Evolutionary conservation across 208 protist genomes (phyloP).

Genomic region (Wallacemonas sp.): DNA sequence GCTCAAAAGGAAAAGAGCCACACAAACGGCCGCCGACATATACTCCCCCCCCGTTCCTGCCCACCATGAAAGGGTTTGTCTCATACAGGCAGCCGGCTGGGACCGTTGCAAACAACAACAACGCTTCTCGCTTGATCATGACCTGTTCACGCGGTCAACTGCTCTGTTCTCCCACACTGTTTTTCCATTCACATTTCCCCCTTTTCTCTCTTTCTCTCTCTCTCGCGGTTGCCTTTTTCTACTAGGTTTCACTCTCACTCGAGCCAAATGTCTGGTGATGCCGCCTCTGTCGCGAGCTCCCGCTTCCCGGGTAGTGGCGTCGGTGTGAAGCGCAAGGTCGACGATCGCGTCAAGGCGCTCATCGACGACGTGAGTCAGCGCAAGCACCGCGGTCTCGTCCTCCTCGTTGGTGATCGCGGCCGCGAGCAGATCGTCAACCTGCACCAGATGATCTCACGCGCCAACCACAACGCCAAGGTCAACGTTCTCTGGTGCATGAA

Average conservation of each 20-base stretch:
- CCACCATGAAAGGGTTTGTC: too few species aligned
- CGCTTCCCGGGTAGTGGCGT: conserved; percentile 25
- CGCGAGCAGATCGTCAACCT: conserved; percentile 98
- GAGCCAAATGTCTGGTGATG: conserved; percentile 8
- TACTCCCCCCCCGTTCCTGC: too few species aligned
- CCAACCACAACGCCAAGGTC: conserved; percentile 95
- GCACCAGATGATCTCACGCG: conserved; percentile 98
- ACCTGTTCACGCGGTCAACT: too few species aligned
- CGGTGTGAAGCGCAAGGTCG: conserved; percentile 89
- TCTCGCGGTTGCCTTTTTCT: neutral
- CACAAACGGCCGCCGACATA: too few species aligned
- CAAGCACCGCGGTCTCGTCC: conserved; percentile 96
- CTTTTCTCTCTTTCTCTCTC: neutral
- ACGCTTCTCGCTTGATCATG: too few species aligned
- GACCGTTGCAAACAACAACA: too few species aligned
- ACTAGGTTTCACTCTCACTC: neutral
- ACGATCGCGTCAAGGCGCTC: conserved; percentile 94
- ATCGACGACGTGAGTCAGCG: conserved; percentile 97
- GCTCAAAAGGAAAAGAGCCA: too few species aligned
- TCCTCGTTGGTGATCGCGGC: conserved; percentile 98
- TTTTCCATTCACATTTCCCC: neutral
- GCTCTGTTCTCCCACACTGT: too few species aligned
- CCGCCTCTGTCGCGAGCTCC: conserved; percentile 51
- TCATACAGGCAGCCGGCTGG: too few species aligned
- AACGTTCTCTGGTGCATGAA: conserved; percentile 99